These are phyloP conservation scores for Candida glaebosa DNA, from an alignment of 805 yeast genomes.

Conservation along the genomic window DNA sequence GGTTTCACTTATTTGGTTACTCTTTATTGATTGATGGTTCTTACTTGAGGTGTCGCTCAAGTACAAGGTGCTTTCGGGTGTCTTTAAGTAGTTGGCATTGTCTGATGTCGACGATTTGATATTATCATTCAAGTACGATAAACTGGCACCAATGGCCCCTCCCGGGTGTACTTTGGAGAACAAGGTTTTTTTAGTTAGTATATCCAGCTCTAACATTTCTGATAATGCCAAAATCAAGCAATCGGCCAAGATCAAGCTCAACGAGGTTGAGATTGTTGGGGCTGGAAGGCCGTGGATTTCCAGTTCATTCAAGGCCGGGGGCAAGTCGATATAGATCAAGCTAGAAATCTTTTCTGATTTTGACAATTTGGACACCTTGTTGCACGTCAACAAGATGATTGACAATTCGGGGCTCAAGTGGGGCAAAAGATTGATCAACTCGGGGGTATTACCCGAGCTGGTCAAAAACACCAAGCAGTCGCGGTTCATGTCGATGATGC, in stretches of 20 bases:
- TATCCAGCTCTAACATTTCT: constrained; percentile 61
- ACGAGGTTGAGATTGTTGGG: constrained; percentile 81
- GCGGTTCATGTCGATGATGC: constrained; percentile 51
- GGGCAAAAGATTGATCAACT: constrained; percentile 54
- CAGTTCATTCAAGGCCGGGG: constrained; percentile 54
- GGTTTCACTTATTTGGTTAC: constrained; percentile 3
- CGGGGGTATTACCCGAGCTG: constrained; percentile 83
- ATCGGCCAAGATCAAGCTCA: constrained; percentile 73
- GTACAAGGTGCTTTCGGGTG: constrained; percentile 11
- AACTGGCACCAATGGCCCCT: constrained; percentile 73
- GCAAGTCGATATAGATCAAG: constrained; percentile 61
- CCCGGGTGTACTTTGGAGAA: constrained; percentile 86
- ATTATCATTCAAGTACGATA: constrained; percentile 31
- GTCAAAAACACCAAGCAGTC: constrained; percentile 65
- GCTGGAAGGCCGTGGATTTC: constrained; percentile 77
- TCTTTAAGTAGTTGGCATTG: constrained; percentile 4
- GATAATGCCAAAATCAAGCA: constrained; percentile 72
- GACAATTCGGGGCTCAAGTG: constrained; percentile 55
- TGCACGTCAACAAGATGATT: constrained; percentile 61
- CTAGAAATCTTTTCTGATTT: constrained; percentile 46
- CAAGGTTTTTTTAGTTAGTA: constrained; percentile 45
- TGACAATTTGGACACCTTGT: constrained; percentile 53
- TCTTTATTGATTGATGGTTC: not conserved
- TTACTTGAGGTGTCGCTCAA: constrained; percentile 10
- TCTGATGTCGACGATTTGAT: constrained; percentile 6